These are phyloP conservation scores for Dentipellis sp. DNA, from an alignment of 768 basidiomycete species.

Conservation along the genomic window DNA sequence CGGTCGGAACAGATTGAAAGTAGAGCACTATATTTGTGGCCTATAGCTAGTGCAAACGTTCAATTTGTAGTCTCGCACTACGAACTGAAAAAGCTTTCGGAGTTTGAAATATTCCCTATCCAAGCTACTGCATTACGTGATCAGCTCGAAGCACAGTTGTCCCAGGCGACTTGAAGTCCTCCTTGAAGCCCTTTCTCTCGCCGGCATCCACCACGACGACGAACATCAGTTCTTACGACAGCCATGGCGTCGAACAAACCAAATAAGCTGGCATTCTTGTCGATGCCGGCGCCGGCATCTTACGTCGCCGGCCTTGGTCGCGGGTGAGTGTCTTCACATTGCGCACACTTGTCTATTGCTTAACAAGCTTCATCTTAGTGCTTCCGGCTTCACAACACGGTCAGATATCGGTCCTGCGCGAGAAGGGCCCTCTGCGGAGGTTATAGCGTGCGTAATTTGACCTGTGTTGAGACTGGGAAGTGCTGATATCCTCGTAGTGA, in stretches of 20 bases:
- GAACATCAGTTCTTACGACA: not conserved
- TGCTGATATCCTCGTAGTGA: conserved; percentile 41
- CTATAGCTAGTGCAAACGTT: too few species aligned
- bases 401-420: conserved; percentile 98
- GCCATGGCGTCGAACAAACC: conserved; percentile 43
- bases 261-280: conserved; percentile 81
- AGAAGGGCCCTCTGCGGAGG: conserved; percentile 89
- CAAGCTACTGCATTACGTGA: too few species aligned
- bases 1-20: too few species aligned
- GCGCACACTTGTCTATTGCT: not conserved
- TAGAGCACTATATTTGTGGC: too few species aligned
- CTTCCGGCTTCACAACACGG: conserved; percentile 94
- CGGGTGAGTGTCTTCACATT: conserved; percentile 47
- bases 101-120: too few species aligned
- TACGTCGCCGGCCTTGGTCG: conserved; percentile 98
- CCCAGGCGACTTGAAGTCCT: too few species aligned
- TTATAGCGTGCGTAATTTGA: conserved; percentile 59
- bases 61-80: too few species aligned
- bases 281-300: conserved; percentile 90
- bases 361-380: conserved; percentile 35
- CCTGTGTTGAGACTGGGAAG: not conserved
- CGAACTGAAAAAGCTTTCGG: too few species aligned
- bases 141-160: too few species aligned
- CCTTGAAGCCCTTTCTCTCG: not conserved
- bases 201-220: not conserved